Base-by-base conservation (phyloP, 2,329 filamentous ascomycete genomes). In the Penicillium paneum region DNA sequence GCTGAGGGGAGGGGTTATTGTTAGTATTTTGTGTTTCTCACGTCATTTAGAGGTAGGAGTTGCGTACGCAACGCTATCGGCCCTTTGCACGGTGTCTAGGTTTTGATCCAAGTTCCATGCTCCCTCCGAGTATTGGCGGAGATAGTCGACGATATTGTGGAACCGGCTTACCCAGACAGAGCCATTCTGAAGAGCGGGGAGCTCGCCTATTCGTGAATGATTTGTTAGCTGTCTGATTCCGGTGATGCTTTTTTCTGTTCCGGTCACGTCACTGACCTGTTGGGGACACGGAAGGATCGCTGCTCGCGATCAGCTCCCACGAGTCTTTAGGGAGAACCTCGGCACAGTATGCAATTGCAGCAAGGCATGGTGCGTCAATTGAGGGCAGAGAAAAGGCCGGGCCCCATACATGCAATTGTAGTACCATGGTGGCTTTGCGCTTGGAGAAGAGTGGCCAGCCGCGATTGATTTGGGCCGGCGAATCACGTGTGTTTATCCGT, bases 281-380 rank as follows among this genome's bases (percentile, higher is more conserved):
- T 62, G 90, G 85, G 66, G 86, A 87, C 60, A 88, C 75, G 39
- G 84, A 83, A 49, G 87, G 82, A 71, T 92, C 86, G 71, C 88
- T 90, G 69, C 83, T 88, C 41, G 87, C 83, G 61, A 94, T 77
- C 58, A 95, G 76, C 59, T 82, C 79, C 88, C 89, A 96, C 63
- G 82, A 75, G 44, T 78, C 71, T 53, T 74, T 70, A 34, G 83
- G 81, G 24, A 90, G 77, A 54, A 81, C 81, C 64, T 84, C 78
- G 57, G 84, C 82, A 54, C 96, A 80, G 70, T 92, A 92, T 49
- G 89, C 85, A 62, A 96, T 85, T 40, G 88, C 81, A 28, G 92
- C 92, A 57, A 96, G 83, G 70, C 92, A 97, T 78, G 96, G 90
- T 42, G 93, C 81, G 67, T 97, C 92, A 66, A 97, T 88, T 40